These are phyloP conservation scores for Cenchrus purpureus DNA, from an alignment of 176 grass and related monocot species.

Conservation along the genomic window DNA sequence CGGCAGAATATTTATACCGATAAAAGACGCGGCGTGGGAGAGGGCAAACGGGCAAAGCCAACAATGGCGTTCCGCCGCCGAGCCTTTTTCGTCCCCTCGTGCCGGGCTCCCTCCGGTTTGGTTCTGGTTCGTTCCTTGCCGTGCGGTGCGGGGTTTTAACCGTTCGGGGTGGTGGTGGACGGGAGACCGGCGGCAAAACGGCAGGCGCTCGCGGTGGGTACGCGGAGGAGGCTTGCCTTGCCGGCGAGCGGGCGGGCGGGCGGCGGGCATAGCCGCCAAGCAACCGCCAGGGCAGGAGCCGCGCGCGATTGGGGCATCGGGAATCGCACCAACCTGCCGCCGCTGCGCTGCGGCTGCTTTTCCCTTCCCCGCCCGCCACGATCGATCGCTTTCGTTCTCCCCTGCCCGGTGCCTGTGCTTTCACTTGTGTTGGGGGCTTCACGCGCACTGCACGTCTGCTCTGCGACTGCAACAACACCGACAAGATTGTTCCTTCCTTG, in stretches of 20 bases:
- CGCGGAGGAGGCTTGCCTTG: not conserved
- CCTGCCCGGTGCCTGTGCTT: not conserved
- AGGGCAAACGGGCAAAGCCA: not conserved
- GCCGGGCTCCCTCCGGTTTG: not conserved
- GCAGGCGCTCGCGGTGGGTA: not conserved
- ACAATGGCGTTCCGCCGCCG: not conserved
- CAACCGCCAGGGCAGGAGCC: constrained; percentile 5
- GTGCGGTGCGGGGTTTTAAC: constrained; percentile 9
- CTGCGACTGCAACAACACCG: not conserved
- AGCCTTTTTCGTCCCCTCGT: not conserved
- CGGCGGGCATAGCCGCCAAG: constrained; percentile 46
- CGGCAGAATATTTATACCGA: constrained; percentile 52
- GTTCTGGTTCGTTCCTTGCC: constrained; percentile 1
- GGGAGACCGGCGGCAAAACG: not conserved
- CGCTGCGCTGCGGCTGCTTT: not conserved
- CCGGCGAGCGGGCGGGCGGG: not conserved
- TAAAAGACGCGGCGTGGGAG: not conserved
- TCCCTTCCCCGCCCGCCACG: not conserved
- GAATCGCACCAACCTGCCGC: not conserved
- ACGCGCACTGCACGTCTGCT: not conserved
- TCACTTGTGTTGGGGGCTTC: not conserved
- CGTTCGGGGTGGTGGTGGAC: not conserved
- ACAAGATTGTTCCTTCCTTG: not conserved
- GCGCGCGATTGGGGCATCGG: not conserved
- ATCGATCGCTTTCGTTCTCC: not conserved